Conservation (phyloP, 2,329 filamentous ascomycete genomes). For the Curvularia spicifera region DNA sequence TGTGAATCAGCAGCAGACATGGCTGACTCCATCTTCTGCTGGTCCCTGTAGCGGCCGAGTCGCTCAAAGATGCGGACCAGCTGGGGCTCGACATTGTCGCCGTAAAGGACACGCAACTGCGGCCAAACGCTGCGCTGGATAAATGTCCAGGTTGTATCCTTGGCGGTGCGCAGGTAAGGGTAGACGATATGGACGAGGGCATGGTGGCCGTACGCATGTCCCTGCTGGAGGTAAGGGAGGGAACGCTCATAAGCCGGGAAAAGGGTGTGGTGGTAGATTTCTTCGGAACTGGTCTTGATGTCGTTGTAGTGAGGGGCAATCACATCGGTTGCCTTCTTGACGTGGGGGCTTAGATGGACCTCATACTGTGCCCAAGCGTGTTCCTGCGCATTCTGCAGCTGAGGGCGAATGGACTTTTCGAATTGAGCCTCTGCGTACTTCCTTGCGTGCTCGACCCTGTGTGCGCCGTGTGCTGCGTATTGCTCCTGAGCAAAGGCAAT, state of each 20-base stretch:
- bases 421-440: constrained; percentile 74
- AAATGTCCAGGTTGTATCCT: constrained; percentile 72
- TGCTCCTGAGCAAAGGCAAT: constrained; percentile 66
- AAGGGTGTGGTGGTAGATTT: constrained; percentile 74
- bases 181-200: constrained; percentile 74
- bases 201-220: constrained; percentile 69
- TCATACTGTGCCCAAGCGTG: constrained; percentile 72
- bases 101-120: constrained; percentile 77
- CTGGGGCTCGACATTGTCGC: constrained; percentile 94
- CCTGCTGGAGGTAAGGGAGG: constrained; percentile 73
- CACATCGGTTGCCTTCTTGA: constrained; percentile 65
- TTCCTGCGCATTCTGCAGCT: constrained; percentile 69
- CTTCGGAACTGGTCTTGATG: constrained; percentile 66
- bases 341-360: constrained; percentile 72
- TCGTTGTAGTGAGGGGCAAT: constrained; percentile 76
- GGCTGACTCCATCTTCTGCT: constrained; percentile 66
- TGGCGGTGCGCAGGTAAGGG: constrained; percentile 74
- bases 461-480: constrained; percentile 75
- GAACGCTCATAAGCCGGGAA: constrained; percentile 77
- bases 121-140: constrained; percentile 81
- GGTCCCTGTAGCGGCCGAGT: constrained; percentile 75
- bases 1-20: constrained; percentile 60
- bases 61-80: constrained; percentile 89
- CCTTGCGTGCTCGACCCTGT: constrained; percentile 71
- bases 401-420: constrained; percentile 78